Evolutionary conservation across 148 eudicot species (phyloP).

Genomic region (Gaultheria prostrata): DNA sequence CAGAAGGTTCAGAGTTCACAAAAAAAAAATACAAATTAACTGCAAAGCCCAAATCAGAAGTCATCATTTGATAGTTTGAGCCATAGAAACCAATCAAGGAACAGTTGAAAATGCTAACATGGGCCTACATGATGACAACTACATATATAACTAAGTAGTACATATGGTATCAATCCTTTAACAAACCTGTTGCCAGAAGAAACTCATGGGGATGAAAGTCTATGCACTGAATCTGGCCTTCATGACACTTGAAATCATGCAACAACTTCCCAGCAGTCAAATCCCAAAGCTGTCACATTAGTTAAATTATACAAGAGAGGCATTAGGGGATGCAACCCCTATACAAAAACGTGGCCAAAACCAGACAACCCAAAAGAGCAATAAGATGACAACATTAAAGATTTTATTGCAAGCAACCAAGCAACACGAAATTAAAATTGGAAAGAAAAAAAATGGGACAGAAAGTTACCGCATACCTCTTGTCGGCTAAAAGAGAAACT

Average conservation of each 20-base stretch:
- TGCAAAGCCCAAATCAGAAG: not conserved
- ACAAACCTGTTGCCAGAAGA: slow-evolving; percentile 93
- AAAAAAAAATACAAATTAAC: not conserved
- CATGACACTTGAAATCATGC: slow-evolving; percentile 93
- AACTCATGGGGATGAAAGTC: slow-evolving; percentile 98
- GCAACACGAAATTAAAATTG: slow-evolving; percentile 2
- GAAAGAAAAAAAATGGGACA: not conserved
- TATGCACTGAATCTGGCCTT: slow-evolving; percentile 93
- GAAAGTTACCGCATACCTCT: not conserved
- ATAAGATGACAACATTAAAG: not conserved
- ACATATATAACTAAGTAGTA: not conserved
- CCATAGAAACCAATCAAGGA: slow-evolving; percentile 13
- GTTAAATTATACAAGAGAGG: not conserved
- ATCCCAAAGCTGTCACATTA: slow-evolving; percentile 81
- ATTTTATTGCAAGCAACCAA: slow-evolving; percentile 22
- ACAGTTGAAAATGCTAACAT: not conserved
- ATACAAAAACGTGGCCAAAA: not conserved
- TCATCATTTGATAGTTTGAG: not conserved
- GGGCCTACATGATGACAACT: not conserved
- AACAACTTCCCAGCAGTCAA: slow-evolving; percentile 94
- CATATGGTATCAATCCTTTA: not conserved
- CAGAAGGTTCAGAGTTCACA: too few species aligned
- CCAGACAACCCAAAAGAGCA: not conserved
- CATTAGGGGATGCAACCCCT: not conserved
- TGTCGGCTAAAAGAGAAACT: not conserved